Base-by-base conservation (phyloP, 768 basidiomycete genomes). In the Tubosaeta sp. region DNA sequence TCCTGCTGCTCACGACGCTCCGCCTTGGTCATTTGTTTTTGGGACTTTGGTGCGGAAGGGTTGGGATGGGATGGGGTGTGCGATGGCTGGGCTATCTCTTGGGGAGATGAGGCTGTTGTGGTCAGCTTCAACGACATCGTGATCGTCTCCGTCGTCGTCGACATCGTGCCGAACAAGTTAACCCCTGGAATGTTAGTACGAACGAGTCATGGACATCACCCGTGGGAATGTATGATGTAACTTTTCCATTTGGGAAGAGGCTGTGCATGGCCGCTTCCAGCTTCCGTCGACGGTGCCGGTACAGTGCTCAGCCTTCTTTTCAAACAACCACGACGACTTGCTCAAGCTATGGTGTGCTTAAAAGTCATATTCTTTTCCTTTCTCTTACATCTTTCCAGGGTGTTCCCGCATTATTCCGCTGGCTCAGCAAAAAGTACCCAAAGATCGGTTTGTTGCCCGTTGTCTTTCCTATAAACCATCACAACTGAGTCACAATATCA, bases 381-480 rank as follows among this genome's bases (percentile, higher is more conserved):
- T 11, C 40, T 66, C 11, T 56, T 34, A 12, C 44, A n/a, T 29
- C 36, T 35, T 50, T 56, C 11, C 52, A 95, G 94, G 94, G 94
- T 84, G 94, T 97, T 55, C 94, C 94, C 53, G 95, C 95, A 42
- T 80, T 97, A 56, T 98, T 98, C 74, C 85, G 95, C 66, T 99
- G 95, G 94, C 79, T 98, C 52, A 96, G 93, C 69, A 94, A 88
- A 76, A 97, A 97, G 71, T 99, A 99, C 69, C 94, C 95, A 46
- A 97, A 92, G 79, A 97, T 95, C 63, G 84, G 93, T 90, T 52
- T 48, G 85, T 76, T 27, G 9, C 22, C 12, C 14, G 3, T 36
- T 12, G 10, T 6, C 10, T 13, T 11, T 47, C 27, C 39, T 27
- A 1, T 8, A 30, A 30, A 19, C 9, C 3, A 1, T 34, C 21